A percentile compares a stretch with the other conserved stretches of the same genome.
Evolutionary conservation across 805 yeast genomes (phyloP).

Genomic region (Wickerhamomyces bisporus): DNA sequence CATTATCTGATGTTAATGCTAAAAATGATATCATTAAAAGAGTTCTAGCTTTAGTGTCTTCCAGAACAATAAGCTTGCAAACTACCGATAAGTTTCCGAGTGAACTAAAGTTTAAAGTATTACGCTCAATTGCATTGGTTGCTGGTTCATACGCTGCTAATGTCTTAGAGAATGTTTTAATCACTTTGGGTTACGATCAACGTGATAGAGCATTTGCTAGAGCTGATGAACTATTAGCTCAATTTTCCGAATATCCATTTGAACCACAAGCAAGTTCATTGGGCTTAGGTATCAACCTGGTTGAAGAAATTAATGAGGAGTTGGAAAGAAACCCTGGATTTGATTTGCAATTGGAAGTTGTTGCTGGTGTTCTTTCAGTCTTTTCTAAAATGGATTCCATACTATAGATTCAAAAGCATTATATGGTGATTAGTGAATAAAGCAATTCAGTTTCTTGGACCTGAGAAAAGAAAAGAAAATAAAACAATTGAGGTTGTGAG

Average conservation of each 20-base stretch:
- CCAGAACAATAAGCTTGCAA: slow-evolving; percentile 59
- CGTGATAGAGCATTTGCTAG: slow-evolving; percentile 89
- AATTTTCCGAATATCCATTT: slow-evolving; percentile 85
- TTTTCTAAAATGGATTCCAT: slow-evolving; percentile 91
- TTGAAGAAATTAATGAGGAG: slow-evolving; percentile 39
- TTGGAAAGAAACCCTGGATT: slow-evolving; percentile 31
- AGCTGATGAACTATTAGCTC: slow-evolving; percentile 86
- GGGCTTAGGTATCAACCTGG: slow-evolving; percentile 70
- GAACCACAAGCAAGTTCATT: slow-evolving; percentile 50
- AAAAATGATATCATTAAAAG: slow-evolving; percentile 78
- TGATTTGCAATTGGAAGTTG: slow-evolving; percentile 75
- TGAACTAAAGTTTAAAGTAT: slow-evolving; percentile 57
- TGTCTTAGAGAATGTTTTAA: slow-evolving; percentile 85
- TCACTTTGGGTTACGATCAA: slow-evolving; percentile 72
- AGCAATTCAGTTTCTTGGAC: too few relatives aligned
- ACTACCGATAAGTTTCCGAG: slow-evolving; percentile 65
- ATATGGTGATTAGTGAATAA: too few relatives aligned
- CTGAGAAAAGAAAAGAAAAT: too few relatives aligned
- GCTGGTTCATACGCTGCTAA: slow-evolving; percentile 94
- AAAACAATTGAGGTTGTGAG: too few relatives aligned
- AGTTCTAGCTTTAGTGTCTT: slow-evolving; percentile 61
- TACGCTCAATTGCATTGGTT: slow-evolving; percentile 77
- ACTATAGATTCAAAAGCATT: slow-evolving; percentile 50
- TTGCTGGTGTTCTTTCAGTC: slow-evolving; percentile 89
- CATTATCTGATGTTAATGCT: slow-evolving; percentile 76